Evolutionary conservation across 2,329 filamentous ascomycete genomes (phyloP).

Genomic region (Penicillium vulpinum): DNA sequence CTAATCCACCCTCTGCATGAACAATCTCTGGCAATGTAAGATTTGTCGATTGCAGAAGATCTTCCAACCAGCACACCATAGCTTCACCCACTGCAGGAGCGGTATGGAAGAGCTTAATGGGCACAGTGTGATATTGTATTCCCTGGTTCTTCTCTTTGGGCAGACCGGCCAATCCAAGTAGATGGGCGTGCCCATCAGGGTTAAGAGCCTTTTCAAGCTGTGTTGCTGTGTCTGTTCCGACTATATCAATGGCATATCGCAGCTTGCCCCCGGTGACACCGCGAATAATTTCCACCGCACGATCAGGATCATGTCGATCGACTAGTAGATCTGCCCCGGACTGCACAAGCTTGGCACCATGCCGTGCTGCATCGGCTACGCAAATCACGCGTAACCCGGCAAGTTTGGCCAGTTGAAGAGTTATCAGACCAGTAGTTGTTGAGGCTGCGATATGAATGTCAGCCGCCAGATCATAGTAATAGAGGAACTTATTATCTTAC

Average conservation of each 20-base stretch:
- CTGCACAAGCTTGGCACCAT: slow-evolving; percentile 59
- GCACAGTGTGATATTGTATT: slow-evolving; percentile 63
- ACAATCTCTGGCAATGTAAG: slow-evolving; percentile 66
- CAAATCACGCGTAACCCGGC: slow-evolving; percentile 65
- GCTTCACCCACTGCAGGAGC: slow-evolving; percentile 62
- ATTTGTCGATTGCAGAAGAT: slow-evolving; percentile 56
- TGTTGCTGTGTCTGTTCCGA: slow-evolving; percentile 63
- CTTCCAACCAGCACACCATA: slow-evolving; percentile 67
- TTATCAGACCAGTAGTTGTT: slow-evolving; percentile 67
- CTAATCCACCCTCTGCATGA: slow-evolving; percentile 62
- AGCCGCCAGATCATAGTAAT: background rate
- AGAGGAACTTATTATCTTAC: slow-evolving; percentile 35
- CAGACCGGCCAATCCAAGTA: slow-evolving; percentile 67
- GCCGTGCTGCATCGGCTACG: slow-evolving; percentile 66
- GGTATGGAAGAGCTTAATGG: slow-evolving; percentile 75
- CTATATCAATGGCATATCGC: slow-evolving; percentile 68
- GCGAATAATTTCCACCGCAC: slow-evolving; percentile 66
- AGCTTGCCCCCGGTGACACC: slow-evolving; percentile 58
- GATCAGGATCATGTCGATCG: slow-evolving; percentile 64
- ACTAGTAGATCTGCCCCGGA: slow-evolving; percentile 64
- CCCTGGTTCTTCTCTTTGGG: slow-evolving; percentile 57
- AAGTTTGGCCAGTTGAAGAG: slow-evolving; percentile 67
- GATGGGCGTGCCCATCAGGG: slow-evolving; percentile 48
- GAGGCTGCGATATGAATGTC: slow-evolving; percentile 49
- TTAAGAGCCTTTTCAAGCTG: slow-evolving; percentile 57